Evolutionary conservation across 768 basidiomycete species (phyloP).

Genomic region (Termitomyces sp.): DNA sequence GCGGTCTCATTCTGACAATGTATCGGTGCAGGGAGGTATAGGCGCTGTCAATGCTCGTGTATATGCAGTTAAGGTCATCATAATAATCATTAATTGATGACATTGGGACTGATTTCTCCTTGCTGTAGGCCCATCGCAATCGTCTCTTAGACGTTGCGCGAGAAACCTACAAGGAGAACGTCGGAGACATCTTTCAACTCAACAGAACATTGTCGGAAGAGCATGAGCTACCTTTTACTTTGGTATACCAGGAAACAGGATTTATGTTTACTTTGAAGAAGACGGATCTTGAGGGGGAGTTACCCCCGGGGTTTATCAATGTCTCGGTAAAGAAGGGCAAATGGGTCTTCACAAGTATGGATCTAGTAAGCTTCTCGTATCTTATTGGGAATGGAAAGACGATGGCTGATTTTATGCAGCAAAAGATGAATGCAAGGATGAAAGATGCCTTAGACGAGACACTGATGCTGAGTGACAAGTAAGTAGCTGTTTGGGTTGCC

Average conservation of each 20-base stretch:
- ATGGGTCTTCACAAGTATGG: constrained; percentile 75
- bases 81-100: neutral
- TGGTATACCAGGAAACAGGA: constrained; percentile 70
- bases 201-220: constrained; percentile 55
- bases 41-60: constrained; percentile 75
- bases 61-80: constrained; percentile 71
- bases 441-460: constrained; percentile 90
- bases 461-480: constrained; percentile 82
- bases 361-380: constrained; percentile 52
- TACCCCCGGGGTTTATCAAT: constrained; percentile 74
- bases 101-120: neutral
- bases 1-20: neutral
- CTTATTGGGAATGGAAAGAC: neutral
- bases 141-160: constrained; percentile 90
- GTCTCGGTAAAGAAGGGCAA: constrained; percentile 62
- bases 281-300: constrained; percentile 54
- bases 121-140: constrained; percentile 64
- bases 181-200: constrained; percentile 80
- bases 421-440: constrained; percentile 86
- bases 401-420: constrained; percentile 39
- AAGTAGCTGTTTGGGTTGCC: constrained; percentile 7
- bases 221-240: constrained; percentile 59
- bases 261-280: constrained; percentile 76
- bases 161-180: constrained; percentile 91
- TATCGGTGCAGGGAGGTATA: constrained; percentile 56